Base-by-base conservation (phyloP, 306 rosid species). In the Corylus americana region DNA sequence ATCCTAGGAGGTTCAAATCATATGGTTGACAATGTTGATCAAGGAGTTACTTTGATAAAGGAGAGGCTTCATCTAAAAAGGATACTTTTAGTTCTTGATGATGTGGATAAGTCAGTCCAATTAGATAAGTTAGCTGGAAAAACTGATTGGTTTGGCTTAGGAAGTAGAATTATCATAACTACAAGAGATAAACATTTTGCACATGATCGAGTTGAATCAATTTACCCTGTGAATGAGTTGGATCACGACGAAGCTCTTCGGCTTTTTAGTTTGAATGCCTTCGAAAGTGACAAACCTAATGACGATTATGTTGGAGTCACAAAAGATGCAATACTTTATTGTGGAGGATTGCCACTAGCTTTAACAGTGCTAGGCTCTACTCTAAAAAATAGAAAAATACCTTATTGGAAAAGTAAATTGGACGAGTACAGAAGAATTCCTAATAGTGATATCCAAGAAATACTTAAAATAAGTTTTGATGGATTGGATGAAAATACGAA, bases 401-500 rank as follows among this genome's bases (percentile, higher is more conserved):
- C 44, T 8, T 37, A 77, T 27, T 86, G 85, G 87, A 37, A 0
- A 49, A 49, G 16, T 49, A 4, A 11, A 49, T 49, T 49, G 53
- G 53, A 49, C 12, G 12, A 49, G 12, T 49, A 49, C 12, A 49
- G 3, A 49, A 11, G 83, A 22, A 54, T 67, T 16, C 81, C 81
- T 0, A 66, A 51, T 8, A 35, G 77, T 31, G 58, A 79, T 18
- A 68, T 82, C 58, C 44, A 22, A 22, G 22, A 22, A 22, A 22
- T 22, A 22, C 22, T 22, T 22, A 22, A 22, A 22, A 22, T 22
- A 22, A 22, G 22, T 22, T 22, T n/a, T n/a, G n/a, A n/a, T n/a
- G n/a, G n/a, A n/a, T n/a, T n/a, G n/a, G n/a, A n/a, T n/a, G n/a
- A n/a, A n/a, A n/a, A n/a, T n/a, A n/a, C n/a, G n/a, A n/a, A n/a